Percentiles rank a stretch among this genome's conserved stretches.
Conservation (phyloP, 345 rosid genomes). For the Boechera divaricarpa region DNA sequence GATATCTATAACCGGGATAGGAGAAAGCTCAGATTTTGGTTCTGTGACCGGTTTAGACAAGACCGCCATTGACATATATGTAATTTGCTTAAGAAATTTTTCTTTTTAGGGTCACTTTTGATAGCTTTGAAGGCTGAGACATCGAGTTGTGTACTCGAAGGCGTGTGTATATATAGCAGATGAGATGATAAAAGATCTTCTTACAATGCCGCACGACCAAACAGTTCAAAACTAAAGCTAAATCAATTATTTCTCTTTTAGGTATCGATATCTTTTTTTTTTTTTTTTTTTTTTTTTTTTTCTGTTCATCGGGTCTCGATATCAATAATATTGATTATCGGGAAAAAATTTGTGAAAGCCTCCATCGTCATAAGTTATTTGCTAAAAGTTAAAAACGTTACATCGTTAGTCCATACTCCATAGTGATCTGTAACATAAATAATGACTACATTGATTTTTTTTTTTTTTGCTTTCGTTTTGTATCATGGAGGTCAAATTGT, state of each 20-base stretch:
- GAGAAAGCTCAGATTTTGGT: constrained; percentile 34
- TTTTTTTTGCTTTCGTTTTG: not conserved
- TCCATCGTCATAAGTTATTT: not conserved
- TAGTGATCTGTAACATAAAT: constrained; percentile 6
- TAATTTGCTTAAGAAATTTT: not conserved
- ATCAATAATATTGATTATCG: constrained; percentile 8
- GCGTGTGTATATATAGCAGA: constrained; percentile 29
- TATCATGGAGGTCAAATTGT: not conserved
- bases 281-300: too few species aligned
- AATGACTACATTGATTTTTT: not conserved
- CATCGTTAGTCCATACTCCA: not conserved
- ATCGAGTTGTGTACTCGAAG: constrained; percentile 9
- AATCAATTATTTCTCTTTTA: constrained; percentile 12
- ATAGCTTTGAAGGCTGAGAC: constrained; percentile 33
- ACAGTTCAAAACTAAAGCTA: constrained; percentile 31
- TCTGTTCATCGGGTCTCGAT: not conserved
- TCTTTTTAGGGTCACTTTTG: not conserved
- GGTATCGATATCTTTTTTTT: not conserved
- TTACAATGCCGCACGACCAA: constrained; percentile 22
- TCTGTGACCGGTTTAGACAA: constrained; percentile 37
- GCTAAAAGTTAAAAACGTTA: not conserved
- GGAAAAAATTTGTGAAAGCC: not conserved
- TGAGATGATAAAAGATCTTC: constrained; percentile 16
- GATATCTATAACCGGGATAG: constrained; percentile 53
- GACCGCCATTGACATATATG: constrained; percentile 35